A percentile compares a stretch with the other conserved stretches of the same genome.
Evolutionary conservation across 2,329 filamentous ascomycete species (phyloP).

Genomic region (Coniochaeta pulveracea): DNA sequence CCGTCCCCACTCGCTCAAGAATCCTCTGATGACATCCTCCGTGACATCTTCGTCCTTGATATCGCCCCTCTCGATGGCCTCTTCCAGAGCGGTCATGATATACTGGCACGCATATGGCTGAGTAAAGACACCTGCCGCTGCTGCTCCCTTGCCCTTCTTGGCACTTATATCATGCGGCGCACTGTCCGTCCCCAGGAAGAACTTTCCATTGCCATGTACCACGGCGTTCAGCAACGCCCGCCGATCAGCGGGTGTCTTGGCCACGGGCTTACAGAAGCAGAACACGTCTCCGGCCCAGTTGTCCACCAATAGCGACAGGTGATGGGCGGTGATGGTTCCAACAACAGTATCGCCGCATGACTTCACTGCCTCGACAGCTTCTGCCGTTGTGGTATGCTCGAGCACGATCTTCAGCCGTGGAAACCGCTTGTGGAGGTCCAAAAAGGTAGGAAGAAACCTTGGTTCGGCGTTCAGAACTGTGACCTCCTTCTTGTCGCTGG

Average conservation of each 20-base stretch:
- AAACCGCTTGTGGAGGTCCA: slow-evolving; percentile 61
- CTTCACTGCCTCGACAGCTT: slow-evolving; percentile 67
- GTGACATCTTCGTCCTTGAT: slow-evolving; percentile 41
- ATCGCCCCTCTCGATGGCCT: slow-evolving; percentile 43
- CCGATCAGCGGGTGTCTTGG: slow-evolving; percentile 61
- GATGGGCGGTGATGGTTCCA: slow-evolving; percentile 77
- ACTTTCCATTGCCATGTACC: slow-evolving; percentile 47
- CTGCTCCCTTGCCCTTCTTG: slow-evolving; percentile 45
- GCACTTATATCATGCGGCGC: slow-evolving; percentile 53
- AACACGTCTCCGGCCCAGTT: slow-evolving; percentile 49
- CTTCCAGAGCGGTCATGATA: slow-evolving; percentile 52
- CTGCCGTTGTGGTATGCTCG: slow-evolving; percentile 82
- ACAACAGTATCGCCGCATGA: slow-evolving; percentile 66
- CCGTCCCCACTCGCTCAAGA: slow-evolving; percentile 40
- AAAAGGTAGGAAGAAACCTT: slow-evolving; percentile 70
- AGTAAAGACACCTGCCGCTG: slow-evolving; percentile 69
- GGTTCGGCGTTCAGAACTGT: slow-evolving; percentile 60
- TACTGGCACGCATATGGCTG: slow-evolving; percentile 56
- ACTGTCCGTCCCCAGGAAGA: slow-evolving; percentile 64
- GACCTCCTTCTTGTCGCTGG: slow-evolving; percentile 15
- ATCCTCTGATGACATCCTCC: slow-evolving; percentile 39
- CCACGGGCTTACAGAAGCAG: slow-evolving; percentile 69
- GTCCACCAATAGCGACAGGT: slow-evolving; percentile 70
- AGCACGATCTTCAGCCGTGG: slow-evolving; percentile 60
- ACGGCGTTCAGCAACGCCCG: slow-evolving; percentile 59